Evolutionary conservation across 352 stramenopile genomes (phyloP), one percentile per base, ranked within the genome.

Genomic region (Phytophthora parvispora): DNA sequence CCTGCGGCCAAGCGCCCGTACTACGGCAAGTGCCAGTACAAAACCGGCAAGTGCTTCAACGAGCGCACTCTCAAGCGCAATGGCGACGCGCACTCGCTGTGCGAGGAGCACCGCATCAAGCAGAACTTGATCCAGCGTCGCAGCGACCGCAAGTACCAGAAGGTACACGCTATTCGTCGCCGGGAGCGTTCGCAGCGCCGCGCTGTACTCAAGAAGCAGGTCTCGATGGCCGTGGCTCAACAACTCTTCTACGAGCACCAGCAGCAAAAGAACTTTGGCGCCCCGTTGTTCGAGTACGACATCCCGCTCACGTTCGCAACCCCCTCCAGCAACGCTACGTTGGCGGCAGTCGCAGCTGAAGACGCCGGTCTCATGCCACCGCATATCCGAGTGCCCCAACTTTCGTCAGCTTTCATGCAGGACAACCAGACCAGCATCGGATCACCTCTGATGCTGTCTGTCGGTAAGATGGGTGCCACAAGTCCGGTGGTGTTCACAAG

Each of bases 21-120:
- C 73, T 81, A 82, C 32, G 86, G 86, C 70, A 96, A 94, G 66
- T 96, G 87, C 67, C 83, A 93, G 72, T 96, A 96, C 81, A 94
- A 96, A 68, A 94, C 89, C 28, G 85, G 89, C 74, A 96, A 96
- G 67, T 96, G 89, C 74, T 92, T 91, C 65, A 96, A 96, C 50
- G 85, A 96, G 67, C 87, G 89, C 61, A 92, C 89, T 20, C 79
- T 92, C 67, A 94, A 94, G 80, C 85, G 85, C 74, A 95, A 94
- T 42, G 88, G 88, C 47, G 80, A 94, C 51, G 85, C 79, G 8
- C 89, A 96, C 71, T 92, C 82, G 49, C 67, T 96, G 28, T 96
- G 88, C 48, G 88, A 94, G 43, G 86, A 96, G 60, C 88, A 96
- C 78, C 87, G 89, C 48, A 65, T 90, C 66, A 94, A 94, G 68